Evolutionary conservation across 2,329 filamentous ascomycete species (phyloP).

Genomic region (Colletotrichum sp.): DNA sequence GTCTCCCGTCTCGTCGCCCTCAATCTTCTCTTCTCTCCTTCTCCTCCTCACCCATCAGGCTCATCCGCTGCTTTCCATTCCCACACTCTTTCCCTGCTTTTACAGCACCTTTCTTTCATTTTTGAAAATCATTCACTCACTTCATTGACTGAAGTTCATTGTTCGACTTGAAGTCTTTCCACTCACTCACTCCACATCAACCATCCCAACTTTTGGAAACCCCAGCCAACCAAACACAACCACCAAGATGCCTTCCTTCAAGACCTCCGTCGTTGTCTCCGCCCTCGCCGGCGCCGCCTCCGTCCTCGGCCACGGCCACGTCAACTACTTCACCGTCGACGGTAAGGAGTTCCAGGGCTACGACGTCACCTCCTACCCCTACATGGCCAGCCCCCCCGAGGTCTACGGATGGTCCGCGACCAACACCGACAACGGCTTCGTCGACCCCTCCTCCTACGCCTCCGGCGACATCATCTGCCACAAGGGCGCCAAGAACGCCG

Average conservation of each 20-base stretch:
- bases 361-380: slow-evolving; percentile 29
- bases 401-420: slow-evolving; percentile 26
- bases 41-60: slow-evolving; percentile 9
- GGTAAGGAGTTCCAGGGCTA: slow-evolving; percentile 33
- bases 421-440: slow-evolving; percentile 47
- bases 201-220: slow-evolving; percentile 10
- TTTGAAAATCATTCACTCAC: slow-evolving; percentile 1
- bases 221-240: background rate
- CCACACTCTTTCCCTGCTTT: slow-evolving; percentile 19
- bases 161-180: slow-evolving; percentile 18
- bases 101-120: slow-evolving; percentile 21
- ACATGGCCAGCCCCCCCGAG: slow-evolving; percentile 28
- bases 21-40: background rate
- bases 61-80: slow-evolving; percentile 18
- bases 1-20: background rate
- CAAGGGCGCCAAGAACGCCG: slow-evolving; percentile 43
- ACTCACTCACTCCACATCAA: background rate
- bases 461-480: slow-evolving; percentile 54
- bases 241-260: slow-evolving; percentile 27
- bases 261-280: slow-evolving; percentile 23
- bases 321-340: slow-evolving; percentile 31
- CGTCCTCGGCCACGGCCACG: slow-evolving; percentile 35
- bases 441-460: slow-evolving; percentile 45
- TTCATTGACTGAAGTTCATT: slow-evolving; percentile 23
- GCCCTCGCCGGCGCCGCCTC: slow-evolving; percentile 27